Conservation (phyloP, 352 stramenopile genomes). For the Globisporangium radiosum region DNA sequence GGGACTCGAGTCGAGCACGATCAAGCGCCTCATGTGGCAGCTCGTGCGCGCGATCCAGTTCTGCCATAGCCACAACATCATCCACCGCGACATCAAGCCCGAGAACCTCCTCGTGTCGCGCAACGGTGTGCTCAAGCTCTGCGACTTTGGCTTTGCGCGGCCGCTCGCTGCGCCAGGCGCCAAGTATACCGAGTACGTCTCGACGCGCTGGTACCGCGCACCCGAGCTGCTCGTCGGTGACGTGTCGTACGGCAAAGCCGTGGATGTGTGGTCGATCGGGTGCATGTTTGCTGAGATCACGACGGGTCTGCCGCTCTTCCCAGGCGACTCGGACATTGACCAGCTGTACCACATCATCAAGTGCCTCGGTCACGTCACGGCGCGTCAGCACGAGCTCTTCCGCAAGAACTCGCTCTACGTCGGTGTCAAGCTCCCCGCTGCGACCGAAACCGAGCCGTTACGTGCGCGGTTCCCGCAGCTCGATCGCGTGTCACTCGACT, state of each 20-base stretch:
- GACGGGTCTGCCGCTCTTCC: constrained; percentile 93
- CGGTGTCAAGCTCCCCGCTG: constrained; percentile 64
- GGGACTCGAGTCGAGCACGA: constrained; percentile 49
- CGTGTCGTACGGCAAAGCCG: constrained; percentile 91
- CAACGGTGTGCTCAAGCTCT: constrained; percentile 93
- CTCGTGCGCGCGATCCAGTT: constrained; percentile 86
- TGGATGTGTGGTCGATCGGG: constrained; percentile 96
- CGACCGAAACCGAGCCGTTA: constrained; percentile 50
- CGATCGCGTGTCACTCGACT: constrained; percentile 57
- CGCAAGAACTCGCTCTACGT: constrained; percentile 78
- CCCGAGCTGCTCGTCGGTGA: constrained; percentile 90
- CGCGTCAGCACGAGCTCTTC: constrained; percentile 76
- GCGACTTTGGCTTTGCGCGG: constrained; percentile 84
- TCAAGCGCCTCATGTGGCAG: constrained; percentile 83
- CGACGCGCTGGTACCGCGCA: constrained; percentile 93
- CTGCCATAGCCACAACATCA: constrained; percentile 94
- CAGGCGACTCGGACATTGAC: constrained; percentile 96
- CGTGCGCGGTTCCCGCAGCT: constrained; percentile 59
- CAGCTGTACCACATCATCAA: constrained; percentile 86
- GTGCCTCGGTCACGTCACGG: constrained; percentile 62
- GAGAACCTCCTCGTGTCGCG: constrained; percentile 94
- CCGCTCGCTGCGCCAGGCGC: constrained; percentile 54
- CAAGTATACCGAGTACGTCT: constrained; percentile 88
- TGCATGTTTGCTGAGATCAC: constrained; percentile 96
- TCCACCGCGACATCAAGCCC: constrained; percentile 95